A percentile compares a stretch with the other conserved stretches of the same genome.
phyloP scores from a whole-genome alignment of 768 basidiomycete genomes.

The Russula foetens region DNA sequence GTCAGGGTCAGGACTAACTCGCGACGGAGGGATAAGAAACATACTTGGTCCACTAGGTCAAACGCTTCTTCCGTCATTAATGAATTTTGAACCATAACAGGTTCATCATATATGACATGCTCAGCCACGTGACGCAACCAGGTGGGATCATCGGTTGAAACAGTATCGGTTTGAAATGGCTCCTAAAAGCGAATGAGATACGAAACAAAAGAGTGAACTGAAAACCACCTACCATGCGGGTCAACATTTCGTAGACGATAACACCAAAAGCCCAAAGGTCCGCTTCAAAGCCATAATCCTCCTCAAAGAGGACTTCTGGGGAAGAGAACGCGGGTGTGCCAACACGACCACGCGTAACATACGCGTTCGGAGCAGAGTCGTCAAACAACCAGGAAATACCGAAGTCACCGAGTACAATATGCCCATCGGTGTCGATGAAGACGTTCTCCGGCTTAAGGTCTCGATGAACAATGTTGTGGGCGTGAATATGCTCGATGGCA shows the following conservation, averaged over 20 bases:
- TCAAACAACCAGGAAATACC: slow-evolving; percentile 94
- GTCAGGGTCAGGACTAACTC: not conserved
- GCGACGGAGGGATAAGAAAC: not conserved
- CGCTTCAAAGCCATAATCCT: slow-evolving; percentile 13
- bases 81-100: not conserved
- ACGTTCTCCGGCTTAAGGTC: slow-evolving; percentile 99
- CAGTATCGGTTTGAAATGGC: slow-evolving; percentile 1
- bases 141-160: not conserved
- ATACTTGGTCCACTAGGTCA: slow-evolving; percentile 4
- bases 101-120: slow-evolving; percentile 3
- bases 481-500: slow-evolving; percentile 51
- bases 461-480: slow-evolving; percentile 96
- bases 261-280: slow-evolving; percentile 18
- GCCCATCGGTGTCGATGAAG: slow-evolving; percentile 77
- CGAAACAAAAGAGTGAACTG: not conserved
- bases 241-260: slow-evolving; percentile 15
- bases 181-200: not conserved
- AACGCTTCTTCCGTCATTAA: slow-evolving; percentile 7
- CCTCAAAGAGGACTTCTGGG: slow-evolving; percentile 8
- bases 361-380: slow-evolving; percentile 39
- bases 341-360: not conserved
- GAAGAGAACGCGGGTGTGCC: slow-evolving; percentile 16
- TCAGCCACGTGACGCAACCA: not conserved
- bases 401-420: slow-evolving; percentile 91
- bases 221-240: not conserved